Evolutionary conservation across 1,139 yeast species (phyloP).

Genomic region (Casaregolazyma lundiana): DNA sequence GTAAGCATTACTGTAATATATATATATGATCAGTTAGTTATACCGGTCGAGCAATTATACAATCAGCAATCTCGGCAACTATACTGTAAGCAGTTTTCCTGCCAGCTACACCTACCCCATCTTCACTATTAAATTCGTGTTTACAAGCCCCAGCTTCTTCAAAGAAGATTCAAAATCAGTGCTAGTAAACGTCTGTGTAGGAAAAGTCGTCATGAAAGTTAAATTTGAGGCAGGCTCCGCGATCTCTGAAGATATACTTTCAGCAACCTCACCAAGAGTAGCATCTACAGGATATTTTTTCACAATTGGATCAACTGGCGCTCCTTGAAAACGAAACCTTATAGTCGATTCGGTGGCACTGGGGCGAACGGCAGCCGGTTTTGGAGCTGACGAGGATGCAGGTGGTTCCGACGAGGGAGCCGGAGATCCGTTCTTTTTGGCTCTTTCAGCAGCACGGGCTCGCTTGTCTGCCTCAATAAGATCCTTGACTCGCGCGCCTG

Average conservation of each 20-base stretch:
- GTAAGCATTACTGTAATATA: too few species aligned
- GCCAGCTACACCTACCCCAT: too few species aligned
- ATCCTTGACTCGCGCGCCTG: constrained; percentile 32
- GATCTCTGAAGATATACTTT: constrained; percentile 22
- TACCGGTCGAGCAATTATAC: too few species aligned
- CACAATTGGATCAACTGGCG: constrained; percentile 25
- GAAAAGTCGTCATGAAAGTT: constrained; percentile 33
- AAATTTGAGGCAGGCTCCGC: constrained; percentile 21
- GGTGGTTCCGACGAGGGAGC: constrained; percentile 14
- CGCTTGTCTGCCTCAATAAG: constrained; percentile 36
- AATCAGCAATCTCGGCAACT: too few species aligned
- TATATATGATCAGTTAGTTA: too few species aligned
- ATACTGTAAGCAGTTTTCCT: too few species aligned
- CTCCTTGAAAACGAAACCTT: constrained; percentile 30
- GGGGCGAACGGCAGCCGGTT: constrained; percentile 17
- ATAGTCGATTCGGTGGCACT: constrained; percentile 31
- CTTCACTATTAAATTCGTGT: constrained; percentile 27
- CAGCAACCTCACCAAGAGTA: constrained; percentile 32
- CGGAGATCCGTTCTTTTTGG: constrained; percentile 8
- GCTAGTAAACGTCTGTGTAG: constrained; percentile 25
- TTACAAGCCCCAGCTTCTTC: constrained; percentile 30
- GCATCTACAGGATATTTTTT: constrained; percentile 30
- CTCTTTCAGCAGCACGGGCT: constrained; percentile 28
- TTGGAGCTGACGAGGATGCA: constrained; percentile 9
- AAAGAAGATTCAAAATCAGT: constrained; percentile 27